Evolutionary conservation across 257 asterid genomes (phyloP).

Genomic region (Fraxinus quadrangulata): DNA sequence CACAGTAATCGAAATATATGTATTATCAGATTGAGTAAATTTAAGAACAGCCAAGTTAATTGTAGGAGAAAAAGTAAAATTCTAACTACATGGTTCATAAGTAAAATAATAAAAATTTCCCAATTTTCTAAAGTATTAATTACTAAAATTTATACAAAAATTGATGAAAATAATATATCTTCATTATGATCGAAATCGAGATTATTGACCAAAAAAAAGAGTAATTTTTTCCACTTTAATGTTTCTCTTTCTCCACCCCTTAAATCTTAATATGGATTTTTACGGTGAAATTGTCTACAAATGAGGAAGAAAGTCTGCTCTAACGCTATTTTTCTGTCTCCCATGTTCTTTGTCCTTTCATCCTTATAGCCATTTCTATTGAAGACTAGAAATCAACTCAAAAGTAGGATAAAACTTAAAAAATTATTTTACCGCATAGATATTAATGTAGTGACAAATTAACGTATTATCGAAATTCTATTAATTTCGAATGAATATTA

Average conservation of each 20-base stretch:
- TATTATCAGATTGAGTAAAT: no score
- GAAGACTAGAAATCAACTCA: neutral
- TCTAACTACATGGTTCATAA: neutral
- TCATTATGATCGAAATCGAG: neutral
- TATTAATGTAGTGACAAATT: no score
- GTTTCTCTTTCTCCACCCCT: constrained; percentile 6
- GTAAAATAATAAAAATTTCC: neutral
- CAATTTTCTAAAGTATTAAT: neutral
- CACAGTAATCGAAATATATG: no score
- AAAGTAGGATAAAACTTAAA: neutral
- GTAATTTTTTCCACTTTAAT: neutral
- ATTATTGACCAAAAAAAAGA: neutral
- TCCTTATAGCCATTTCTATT: neutral
- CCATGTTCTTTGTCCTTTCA: neutral
- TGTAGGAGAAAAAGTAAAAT: no score
- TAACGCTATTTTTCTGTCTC: neutral
- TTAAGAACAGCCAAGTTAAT: no score
- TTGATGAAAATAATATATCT: neutral
- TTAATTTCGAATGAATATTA: no score
- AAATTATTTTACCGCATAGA: neutral
- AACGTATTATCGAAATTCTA: no score
- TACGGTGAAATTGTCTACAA: neutral
- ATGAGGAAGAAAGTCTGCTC: neutral
- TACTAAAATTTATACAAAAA: neutral
- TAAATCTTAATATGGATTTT: neutral